These are phyloP conservation scores for Gigaspora rosea DNA, from an alignment of 192 early-diverging fungal species.

Conservation along the genomic window DNA sequence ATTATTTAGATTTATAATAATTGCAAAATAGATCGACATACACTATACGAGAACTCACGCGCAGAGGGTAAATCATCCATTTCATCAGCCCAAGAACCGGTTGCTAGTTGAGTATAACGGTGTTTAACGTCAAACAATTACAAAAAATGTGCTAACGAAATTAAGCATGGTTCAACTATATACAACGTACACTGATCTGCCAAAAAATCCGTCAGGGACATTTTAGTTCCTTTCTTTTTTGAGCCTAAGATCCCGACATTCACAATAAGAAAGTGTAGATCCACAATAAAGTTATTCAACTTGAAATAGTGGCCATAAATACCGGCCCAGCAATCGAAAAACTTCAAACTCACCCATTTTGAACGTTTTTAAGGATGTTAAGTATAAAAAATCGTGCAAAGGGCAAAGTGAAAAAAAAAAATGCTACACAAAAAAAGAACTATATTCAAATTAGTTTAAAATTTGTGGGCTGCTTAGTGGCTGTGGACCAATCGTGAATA, in stretches of 20 bases:
- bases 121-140: background rate
- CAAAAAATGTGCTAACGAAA: background rate
- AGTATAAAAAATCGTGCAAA: background rate
- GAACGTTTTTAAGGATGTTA: background rate
- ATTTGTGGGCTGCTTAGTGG: background rate
- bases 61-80: slow-evolving; percentile 85
- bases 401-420: background rate
- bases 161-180: background rate
- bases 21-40: slow-evolving; percentile 20
- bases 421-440: background rate
- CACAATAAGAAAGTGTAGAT: background rate
- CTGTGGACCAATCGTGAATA: too few species aligned
- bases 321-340: background rate
- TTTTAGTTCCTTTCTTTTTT: slow-evolving; percentile 85
- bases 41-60: slow-evolving; percentile 53
- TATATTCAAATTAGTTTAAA: background rate
- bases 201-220: slow-evolving; percentile 87
- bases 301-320: background rate
- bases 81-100: slow-evolving; percentile 92
- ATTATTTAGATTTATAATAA: slow-evolving; percentile 25
- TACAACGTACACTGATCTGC: slow-evolving; percentile 60
- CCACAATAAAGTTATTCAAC: background rate
- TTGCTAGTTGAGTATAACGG: slow-evolving; percentile 40
- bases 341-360: background rate
- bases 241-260: slow-evolving; percentile 5